Evolutionary conservation across 1,284 basidiomycete species (phyloP), one percentile per base, ranked within the genome.

Genomic region (Thecaphora thlaspeos): DNA sequence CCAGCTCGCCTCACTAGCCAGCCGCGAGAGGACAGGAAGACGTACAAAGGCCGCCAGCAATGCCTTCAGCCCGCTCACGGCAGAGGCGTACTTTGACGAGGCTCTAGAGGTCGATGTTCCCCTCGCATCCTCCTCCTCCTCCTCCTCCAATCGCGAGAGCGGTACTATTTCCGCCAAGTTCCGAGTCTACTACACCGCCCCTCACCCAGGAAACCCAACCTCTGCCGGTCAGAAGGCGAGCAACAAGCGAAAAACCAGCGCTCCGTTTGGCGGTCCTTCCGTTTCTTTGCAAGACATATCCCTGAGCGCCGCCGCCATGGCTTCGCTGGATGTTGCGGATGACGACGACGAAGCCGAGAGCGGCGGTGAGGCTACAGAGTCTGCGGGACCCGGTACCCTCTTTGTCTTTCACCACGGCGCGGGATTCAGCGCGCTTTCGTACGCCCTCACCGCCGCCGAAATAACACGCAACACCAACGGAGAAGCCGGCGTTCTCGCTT

Each of bases 341-440:
- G 45, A 51, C 81, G 34, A 83, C 12, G 60, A 53, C 0, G 70
- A 62, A 4, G 30, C 10, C 14, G 48, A 52, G 83, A 81, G 73
- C 46, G 72, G 75, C 38, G 81, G 81, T 36, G 82, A 53, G n/a
- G 1, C 18, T 41, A 15, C 46, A 44, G 18, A 34, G 36, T 9
- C 30, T 22, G 18, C 41, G 22, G 17, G 82, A n/a, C 79, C 80
- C 2, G 82, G 81, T 9, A 85, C 87, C 0, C 84, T 94, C 2
- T 84, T 97, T 72, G 82, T 97, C 2, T 90, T 90, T 77, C 92
- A 96, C 73, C 94, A 98, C 70, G 94, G 95, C 0, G 94, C 90
- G 1, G 94, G 95, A 2, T 91, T 90, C 72, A 87, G 87, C 0
- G 93, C 86, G 0, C 82, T 96, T 57, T 90, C 86, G 58, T 98